Evolutionary conservation across 1,284 basidiomycete species (phyloP).

Genomic region (Microbotryum saponariae): DNA sequence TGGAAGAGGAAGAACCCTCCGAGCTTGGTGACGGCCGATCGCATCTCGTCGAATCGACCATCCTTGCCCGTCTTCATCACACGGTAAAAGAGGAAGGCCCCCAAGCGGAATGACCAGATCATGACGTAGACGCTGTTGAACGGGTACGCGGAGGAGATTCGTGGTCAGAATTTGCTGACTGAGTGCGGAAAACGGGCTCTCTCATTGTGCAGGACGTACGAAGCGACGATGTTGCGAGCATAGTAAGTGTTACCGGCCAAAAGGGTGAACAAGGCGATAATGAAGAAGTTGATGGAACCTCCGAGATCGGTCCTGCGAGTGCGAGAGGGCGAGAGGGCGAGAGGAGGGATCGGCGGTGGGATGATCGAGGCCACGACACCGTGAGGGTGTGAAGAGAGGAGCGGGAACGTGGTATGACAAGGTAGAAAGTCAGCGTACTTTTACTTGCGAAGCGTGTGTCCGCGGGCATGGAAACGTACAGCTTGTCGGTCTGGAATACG

Average conservation of each 20-base stretch:
- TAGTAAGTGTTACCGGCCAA: conserved; percentile 24
- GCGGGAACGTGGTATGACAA: too few species aligned
- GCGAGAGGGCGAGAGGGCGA: too few species aligned
- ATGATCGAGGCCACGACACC: too few species aligned
- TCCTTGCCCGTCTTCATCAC: conserved; percentile 39
- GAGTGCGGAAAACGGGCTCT: too few species aligned
- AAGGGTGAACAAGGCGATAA: conserved; percentile 33
- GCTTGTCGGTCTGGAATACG: conserved; percentile 36
- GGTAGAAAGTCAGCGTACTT: too few species aligned
- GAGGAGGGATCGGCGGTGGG: too few species aligned
- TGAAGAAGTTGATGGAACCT: conserved; percentile 36
- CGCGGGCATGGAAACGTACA: background rate
- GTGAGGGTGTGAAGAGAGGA: too few species aligned
- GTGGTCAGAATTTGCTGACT: too few species aligned
- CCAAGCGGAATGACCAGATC: conserved; percentile 36
- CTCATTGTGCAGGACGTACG: background rate
- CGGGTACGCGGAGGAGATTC: background rate
- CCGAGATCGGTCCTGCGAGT: conserved; percentile 36
- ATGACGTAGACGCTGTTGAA: conserved; percentile 28
- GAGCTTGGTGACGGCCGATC: conserved; percentile 3
- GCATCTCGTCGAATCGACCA: conserved; percentile 38
- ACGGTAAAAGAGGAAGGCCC: conserved; percentile 38
- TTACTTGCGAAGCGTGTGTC: too few species aligned
- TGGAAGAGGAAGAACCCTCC: too few species aligned
- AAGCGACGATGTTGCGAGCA: conserved; percentile 33